A percentile compares a stretch with the other conserved stretches of the same genome.
Conservation (phyloP, 257 asterid species). For the Lithospermum erythrorhizon region DNA sequence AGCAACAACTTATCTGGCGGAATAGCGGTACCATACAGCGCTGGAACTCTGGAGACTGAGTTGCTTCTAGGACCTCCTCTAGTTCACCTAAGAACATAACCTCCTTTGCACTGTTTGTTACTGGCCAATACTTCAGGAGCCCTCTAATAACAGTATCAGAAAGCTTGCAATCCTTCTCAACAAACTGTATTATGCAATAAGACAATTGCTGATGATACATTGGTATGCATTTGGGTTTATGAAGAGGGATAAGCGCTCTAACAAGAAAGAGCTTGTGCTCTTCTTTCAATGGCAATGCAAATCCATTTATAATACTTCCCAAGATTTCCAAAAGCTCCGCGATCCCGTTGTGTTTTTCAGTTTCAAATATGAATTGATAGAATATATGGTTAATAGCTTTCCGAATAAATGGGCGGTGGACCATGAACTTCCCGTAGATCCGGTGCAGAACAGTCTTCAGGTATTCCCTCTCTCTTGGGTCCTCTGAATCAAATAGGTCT, state of each 20-base stretch:
- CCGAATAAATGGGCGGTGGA: slow-evolving; percentile 85
- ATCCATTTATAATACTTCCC: slow-evolving; percentile 92
- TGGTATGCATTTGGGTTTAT: slow-evolving; percentile 36
- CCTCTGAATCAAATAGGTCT: slow-evolving; percentile 89
- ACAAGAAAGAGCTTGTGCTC: slow-evolving; percentile 90
- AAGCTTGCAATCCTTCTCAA: slow-evolving; percentile 41
- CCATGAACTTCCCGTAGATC: slow-evolving; percentile 93
- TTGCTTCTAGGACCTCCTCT: slow-evolving; percentile 36
- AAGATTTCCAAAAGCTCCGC: slow-evolving; percentile 80
- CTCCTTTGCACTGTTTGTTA: slow-evolving; percentile 36
- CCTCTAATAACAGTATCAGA: slow-evolving; percentile 38
- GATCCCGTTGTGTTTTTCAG: slow-evolving; percentile 81
- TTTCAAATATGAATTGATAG: slow-evolving; percentile 72
- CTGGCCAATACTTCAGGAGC: slow-evolving; percentile 36
- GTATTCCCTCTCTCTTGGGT: slow-evolving; percentile 93
- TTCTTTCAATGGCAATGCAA: slow-evolving; percentile 79
- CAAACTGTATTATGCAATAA: slow-evolving; percentile 38
- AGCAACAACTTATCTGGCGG: slow-evolving; percentile 29
- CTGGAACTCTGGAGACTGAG: slow-evolving; percentile 37
- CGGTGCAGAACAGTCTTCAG: slow-evolving; percentile 81
- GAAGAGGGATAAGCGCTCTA: slow-evolving; percentile 81
- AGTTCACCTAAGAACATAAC: slow-evolving; percentile 38
- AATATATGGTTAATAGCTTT: slow-evolving; percentile 73
- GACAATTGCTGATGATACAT: slow-evolving; percentile 43
- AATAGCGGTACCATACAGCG: slow-evolving; percentile 40